Evolutionary conservation across 768 basidiomycete genomes (phyloP).

Genomic region (Collybiopsis luxurians): DNA sequence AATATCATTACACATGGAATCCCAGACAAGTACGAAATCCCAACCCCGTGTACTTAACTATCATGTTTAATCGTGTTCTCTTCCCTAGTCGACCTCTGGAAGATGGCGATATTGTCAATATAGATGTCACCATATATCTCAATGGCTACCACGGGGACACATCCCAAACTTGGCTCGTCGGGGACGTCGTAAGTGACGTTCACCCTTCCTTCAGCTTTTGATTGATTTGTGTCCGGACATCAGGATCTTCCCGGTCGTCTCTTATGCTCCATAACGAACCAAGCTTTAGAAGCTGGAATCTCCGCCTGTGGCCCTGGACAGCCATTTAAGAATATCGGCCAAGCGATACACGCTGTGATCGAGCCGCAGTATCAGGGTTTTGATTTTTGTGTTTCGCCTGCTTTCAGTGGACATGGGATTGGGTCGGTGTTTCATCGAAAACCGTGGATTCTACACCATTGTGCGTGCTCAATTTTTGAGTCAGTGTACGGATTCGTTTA

Average conservation of each 20-base stretch:
- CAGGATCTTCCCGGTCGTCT: constrained; percentile 74
- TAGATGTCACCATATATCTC: constrained; percentile 85
- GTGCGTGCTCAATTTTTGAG: constrained; percentile 40
- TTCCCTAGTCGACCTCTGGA: constrained; percentile 66
- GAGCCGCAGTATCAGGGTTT: constrained; percentile 15
- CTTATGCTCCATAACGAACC: constrained; percentile 58
- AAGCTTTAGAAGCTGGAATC: constrained; percentile 72
- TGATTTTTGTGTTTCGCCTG: constrained; percentile 61
- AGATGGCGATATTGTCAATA: constrained; percentile 83
- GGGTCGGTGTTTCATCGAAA: constrained; percentile 75
- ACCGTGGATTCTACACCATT: constrained; percentile 80
- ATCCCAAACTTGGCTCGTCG: constrained; percentile 79
- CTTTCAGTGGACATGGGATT: constrained; percentile 87
- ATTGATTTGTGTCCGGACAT: too few species aligned
- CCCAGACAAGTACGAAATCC: constrained; percentile 73
- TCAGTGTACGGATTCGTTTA: too few species aligned
- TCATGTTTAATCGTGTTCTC: neutral
- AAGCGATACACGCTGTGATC: constrained; percentile 58
- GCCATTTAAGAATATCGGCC: constrained; percentile 69
- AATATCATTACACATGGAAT: constrained; percentile 88
- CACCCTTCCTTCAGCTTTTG: neutral
- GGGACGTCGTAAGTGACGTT: constrained; percentile 56
- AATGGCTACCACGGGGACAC: constrained; percentile 90
- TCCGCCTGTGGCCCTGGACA: constrained; percentile 67
- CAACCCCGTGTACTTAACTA: neutral